These are phyloP conservation scores for Cercis canadensis DNA, from an alignment of 306 rosid genomes.

Conservation along the genomic window DNA sequence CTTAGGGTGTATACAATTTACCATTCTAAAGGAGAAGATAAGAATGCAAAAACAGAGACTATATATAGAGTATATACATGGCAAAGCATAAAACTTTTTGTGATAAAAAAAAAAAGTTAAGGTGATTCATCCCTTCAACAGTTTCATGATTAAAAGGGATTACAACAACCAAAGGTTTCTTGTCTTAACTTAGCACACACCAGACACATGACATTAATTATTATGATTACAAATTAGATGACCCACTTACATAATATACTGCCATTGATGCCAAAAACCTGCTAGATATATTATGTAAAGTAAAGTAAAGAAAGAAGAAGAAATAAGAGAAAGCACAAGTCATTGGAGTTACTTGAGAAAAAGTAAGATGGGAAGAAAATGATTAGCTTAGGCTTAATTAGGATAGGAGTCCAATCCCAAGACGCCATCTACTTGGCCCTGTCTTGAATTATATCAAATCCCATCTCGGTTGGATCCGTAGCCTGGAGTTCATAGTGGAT, in stretches of 20 bases:
- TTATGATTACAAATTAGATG: constrained; percentile 45
- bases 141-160: neutral
- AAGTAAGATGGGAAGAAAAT: constrained; percentile 30
- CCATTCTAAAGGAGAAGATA: too few species aligned
- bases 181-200: constrained; percentile 42
- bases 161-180: constrained; percentile 28
- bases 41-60: too few species aligned
- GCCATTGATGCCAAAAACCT: constrained; percentile 39
- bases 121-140: neutral
- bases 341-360: constrained; percentile 40
- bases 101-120: too few species aligned
- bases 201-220: neutral
- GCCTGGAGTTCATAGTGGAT: constrained; percentile 92
- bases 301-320: constrained; percentile 17
- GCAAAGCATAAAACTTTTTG: too few species aligned
- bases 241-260: constrained; percentile 28
- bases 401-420: neutral
- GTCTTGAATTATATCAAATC: constrained; percentile 75
- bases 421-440: constrained; percentile 53
- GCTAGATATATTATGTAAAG: neutral
- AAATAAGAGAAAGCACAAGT: constrained; percentile 21
- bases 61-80: too few species aligned
- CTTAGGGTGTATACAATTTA: too few species aligned
- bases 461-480: constrained; percentile 98
- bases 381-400: neutral